Evolutionary conservation across 768 basidiomycete species (phyloP), one percentile per base, ranked within the genome.

Genomic region (Trametes villosa): DNA sequence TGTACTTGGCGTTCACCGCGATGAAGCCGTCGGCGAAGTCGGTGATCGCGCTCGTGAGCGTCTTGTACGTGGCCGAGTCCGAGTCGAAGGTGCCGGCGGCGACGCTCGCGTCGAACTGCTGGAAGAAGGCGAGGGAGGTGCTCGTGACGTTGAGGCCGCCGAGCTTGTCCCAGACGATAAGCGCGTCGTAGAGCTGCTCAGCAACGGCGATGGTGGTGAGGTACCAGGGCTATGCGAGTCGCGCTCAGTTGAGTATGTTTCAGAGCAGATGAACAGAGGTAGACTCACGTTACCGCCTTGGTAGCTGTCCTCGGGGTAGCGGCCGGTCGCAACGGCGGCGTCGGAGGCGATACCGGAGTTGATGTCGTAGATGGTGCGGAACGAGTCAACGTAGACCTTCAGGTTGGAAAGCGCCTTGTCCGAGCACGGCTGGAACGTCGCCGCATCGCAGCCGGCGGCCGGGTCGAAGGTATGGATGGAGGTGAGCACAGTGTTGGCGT

Each of bases 341-440:
- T 79, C 78, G 22, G 82, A 67, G 12, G 80, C 68, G 51, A 84
- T 78, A 11, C 85, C 88, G 58, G 65, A 72, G 76, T 92, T 93
- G 76, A 92, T 80, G 9, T 72, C 27, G 62, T 91, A 92, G 42
- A 91, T 78, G 9, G 79, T 73, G 26, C 91, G 79, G 82, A 94
- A 94, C 0, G 88, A 77, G 68, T 91, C 86, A 51, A 89, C 82
- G 62, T 89, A 89, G 27, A 83, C 82, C 67, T 87, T 86, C 48
- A 89, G 76, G 66, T 80, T 91, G 1, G 89, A 80, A 22, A 93
- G 77, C 0, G 91, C 90, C 69, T 83, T 83, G 75, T 92, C 90
- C 0, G 91, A 92, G 71, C 92, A 92, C 1, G 91, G 91, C 68
- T 93, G 90, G 80, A 92, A 92, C 2, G 92, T 92, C 8, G 72